Percentiles rank a stretch among this genome's conserved stretches.
These are phyloP conservation scores for Phytophthora chlamydospora DNA, from an alignment of 352 stramenopile species.

Conservation along the genomic window DNA sequence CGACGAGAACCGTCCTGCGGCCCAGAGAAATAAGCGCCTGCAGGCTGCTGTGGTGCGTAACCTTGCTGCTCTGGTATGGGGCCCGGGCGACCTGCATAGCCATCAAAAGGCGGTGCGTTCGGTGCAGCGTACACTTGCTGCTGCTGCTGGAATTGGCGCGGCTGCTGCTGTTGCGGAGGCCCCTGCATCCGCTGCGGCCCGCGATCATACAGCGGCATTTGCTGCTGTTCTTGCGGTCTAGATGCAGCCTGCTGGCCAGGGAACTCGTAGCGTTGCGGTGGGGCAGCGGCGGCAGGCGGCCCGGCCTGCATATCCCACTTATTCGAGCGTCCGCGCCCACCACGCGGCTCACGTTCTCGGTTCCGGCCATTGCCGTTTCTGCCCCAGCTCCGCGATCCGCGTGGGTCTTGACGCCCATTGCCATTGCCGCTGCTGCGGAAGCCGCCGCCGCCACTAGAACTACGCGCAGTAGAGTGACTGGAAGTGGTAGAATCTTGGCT, in stretches of 20 bases:
- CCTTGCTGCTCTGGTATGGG: conserved; percentile 36
- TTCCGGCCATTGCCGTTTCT: conserved; percentile 32
- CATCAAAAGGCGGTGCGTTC: conserved; percentile 33
- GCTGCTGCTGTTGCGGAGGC: conserved; percentile 27
- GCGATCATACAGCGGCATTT: conserved; percentile 41
- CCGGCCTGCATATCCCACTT: conserved; percentile 45
- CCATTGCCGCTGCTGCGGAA: conserved; percentile 22
- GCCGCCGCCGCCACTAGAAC: conserved; percentile 34
- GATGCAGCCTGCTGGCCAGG: conserved; percentile 35
- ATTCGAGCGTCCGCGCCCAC: conserved; percentile 35
- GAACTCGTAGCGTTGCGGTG: conserved; percentile 40
- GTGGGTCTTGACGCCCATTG: conserved; percentile 30
- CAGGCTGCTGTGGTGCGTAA: conserved; percentile 26
- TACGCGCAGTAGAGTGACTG: conserved; percentile 46
- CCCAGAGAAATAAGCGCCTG: conserved; percentile 32
- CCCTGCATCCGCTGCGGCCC: conserved; percentile 32
- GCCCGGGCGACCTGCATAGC: conserved; percentile 33
- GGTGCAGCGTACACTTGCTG: conserved; percentile 25
- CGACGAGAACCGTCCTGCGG: conserved; percentile 29
- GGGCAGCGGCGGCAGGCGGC: conserved; percentile 21
- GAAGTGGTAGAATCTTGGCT: conserved; percentile 46
- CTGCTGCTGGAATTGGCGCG: conserved; percentile 38
- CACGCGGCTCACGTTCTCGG: conserved; percentile 42
- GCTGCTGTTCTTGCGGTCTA: conserved; percentile 33
- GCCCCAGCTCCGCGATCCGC: conserved; percentile 31